Evolutionary conservation across 2,329 filamentous ascomycete genomes (phyloP), one percentile per base, ranked within the genome.

Genomic region (Arthroderma uncinatum): DNA sequence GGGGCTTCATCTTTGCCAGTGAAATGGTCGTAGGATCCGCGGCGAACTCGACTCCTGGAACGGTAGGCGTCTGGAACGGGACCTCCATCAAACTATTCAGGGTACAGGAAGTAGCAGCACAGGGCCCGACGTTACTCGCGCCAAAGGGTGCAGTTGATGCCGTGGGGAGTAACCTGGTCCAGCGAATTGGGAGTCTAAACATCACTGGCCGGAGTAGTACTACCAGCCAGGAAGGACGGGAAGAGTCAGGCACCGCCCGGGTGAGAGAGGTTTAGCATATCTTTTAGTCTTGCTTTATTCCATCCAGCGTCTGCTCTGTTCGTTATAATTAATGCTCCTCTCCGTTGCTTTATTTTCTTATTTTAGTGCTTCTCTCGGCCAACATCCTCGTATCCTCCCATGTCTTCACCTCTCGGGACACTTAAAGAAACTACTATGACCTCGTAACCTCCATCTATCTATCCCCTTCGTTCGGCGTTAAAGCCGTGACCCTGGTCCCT

Each of bases 101-200:
- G 53, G 90, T 96, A 2, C 89, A 95, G 70, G 88, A 94, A 68
- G 87, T 86, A 14, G 87, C 85, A 1, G 81, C 88, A 1, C 80
- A 86, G 63, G 87, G 91, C 0, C 90, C 91, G 2, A 89, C 85
- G 10, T 72, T 98, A 60, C 82, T 89, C 23, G 89, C 87, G 34
- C 93, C 93, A 0, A 82, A 90, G 59, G 92, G 91, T 0, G 92
- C 92, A 0, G 91, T 96, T 2, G 92, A 96, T 71, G 91, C 90
- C 0, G 90, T 96, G 0, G 92, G 92, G 0, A 92, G 86, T 71
- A 92, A 91, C 62, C 83, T 96, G 55, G 89, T 95, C 19, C 87
- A 86, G 60, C 80, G 91, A 30, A 93, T 96, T 64, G 89, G 89
- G 5, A 86, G 85, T 58, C 82, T 93, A 61, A 90, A 88, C 67